Evolutionary conservation across 768 basidiomycete genomes (phyloP).

Genomic region (Phlebiopsis flavidoalba): DNA sequence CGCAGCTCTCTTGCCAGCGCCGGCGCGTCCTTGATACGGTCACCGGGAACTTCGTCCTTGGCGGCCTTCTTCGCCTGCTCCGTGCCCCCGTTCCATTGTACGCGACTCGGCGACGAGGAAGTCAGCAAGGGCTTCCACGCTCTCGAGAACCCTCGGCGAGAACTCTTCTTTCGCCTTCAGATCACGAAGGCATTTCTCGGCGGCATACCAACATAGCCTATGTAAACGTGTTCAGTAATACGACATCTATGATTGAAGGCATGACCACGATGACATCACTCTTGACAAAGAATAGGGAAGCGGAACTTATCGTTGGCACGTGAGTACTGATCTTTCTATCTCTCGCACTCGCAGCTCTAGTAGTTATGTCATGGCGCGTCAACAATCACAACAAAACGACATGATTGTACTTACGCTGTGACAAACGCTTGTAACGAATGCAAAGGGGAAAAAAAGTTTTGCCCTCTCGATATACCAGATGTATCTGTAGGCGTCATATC

Average conservation of each 20-base stretch:
- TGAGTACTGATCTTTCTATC: conserved; percentile 90
- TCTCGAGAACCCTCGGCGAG: conserved; percentile 58
- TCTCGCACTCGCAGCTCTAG: conserved; percentile 83
- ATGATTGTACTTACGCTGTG: conserved; percentile 61
- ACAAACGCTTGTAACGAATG: conserved; percentile 88
- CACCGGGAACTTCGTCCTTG: conserved; percentile 75
- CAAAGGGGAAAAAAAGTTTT: conserved; percentile 93
- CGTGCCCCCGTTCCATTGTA: conserved; percentile 51
- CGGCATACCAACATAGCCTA: conserved; percentile 90
- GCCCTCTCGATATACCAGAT: conserved; percentile 95
- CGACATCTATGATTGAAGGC: no score
- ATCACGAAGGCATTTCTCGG: conserved; percentile 72
- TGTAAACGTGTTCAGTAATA: neutral
- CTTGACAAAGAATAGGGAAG: conserved; percentile 22
- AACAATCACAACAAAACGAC: neutral
- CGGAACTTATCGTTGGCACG: conserved; percentile 68
- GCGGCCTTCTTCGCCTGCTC: conserved; percentile 72
- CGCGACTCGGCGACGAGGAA: conserved; percentile 79
- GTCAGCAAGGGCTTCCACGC: conserved; percentile 63
- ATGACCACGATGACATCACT: no score
- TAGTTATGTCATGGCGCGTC: conserved; percentile 25
- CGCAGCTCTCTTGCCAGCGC: conserved; percentile 79
- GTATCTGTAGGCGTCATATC: conserved; percentile 91
- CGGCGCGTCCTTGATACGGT: conserved; percentile 77
- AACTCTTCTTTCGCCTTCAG: conserved; percentile 55